Evolutionary conservation across 2,329 filamentous ascomycete species (phyloP), one percentile per base, ranked within the genome.

Genomic region (Aureobasidium subglaciale): DNA sequence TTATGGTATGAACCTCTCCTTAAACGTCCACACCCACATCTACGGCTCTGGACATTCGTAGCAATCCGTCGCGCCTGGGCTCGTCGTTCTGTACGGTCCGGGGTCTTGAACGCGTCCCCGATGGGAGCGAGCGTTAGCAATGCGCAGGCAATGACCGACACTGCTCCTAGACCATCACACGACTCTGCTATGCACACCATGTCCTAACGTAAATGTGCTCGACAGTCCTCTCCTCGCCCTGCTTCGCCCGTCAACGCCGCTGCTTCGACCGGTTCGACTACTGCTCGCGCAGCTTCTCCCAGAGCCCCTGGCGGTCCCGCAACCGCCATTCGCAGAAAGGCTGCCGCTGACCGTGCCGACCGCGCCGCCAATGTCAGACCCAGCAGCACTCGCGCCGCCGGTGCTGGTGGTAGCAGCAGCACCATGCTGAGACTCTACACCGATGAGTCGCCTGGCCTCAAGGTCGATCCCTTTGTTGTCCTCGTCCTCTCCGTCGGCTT

Each of bases 371-470:
- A 95, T 86, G 87, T 84, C 63, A 82, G 93, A 64, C 93, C 93
- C 49, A 88, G 86, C 72, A 95, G 88, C 77, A 99, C 93, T 63
- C 84, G 93, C 67, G 85, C 92, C 35, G 93, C 93, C 30, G 93
- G 93, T 65, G 93, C 93, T 16, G 93, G 93, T 63, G 93, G 93
- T 63, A 96, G 90, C 71, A 95, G 87, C 73, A 95, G 90, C 77
- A 99, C 93, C 53, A 99, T 99, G 93, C 80, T 99, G 78, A 92
- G 84, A 75, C 86, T 99, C 41, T 99, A 99, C 84, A 99, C 93
- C 57, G 93, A 99, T 71, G 93, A 99, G 79, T 95, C 89, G 62
- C 93, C 93, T 58, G 93, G 93, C 60, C 79, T 99, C 67, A 96
- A 96, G 79, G 93, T 99, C 62, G 93, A 99, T 73, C 93, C 93